These are phyloP conservation scores for Pachysolen tannophilus DNA, from an alignment of 805 yeast genomes.

Conservation along the genomic window DNA sequence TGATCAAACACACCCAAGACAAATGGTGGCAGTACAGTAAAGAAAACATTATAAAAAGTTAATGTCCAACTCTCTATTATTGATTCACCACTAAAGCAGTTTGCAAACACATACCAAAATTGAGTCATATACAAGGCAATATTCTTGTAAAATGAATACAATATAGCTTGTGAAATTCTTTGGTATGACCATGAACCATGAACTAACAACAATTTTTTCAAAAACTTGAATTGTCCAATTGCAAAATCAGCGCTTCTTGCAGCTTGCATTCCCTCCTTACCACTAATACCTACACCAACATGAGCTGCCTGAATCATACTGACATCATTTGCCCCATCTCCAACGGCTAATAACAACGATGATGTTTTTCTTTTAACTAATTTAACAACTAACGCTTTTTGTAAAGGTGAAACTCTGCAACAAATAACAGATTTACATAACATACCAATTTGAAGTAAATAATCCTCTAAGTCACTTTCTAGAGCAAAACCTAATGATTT, in stretches of 20 bases:
- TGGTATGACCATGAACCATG: slow-evolving; percentile 99
- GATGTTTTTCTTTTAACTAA: slow-evolving; percentile 80
- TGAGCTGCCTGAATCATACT: slow-evolving; percentile 99
- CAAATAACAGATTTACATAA: slow-evolving; percentile 94
- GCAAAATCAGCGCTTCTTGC: slow-evolving; percentile 97
- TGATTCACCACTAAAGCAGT: slow-evolving; percentile 92
- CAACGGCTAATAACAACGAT: slow-evolving; percentile 79
- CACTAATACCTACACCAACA: slow-evolving; percentile 98
- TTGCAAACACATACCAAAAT: slow-evolving; percentile 93
- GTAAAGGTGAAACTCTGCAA: slow-evolving; percentile 96
- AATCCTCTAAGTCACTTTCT: slow-evolving; percentile 71
- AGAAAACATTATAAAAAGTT: slow-evolving; percentile 89
- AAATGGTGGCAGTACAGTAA: slow-evolving; percentile 93
- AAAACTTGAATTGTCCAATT: slow-evolving; percentile 87
- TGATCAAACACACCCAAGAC: slow-evolving; percentile 96
- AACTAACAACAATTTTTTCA: slow-evolving; percentile 76
- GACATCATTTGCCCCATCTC: slow-evolving; percentile 99
- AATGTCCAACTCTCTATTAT: slow-evolving; percentile 97
- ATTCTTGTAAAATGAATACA: slow-evolving; percentile 93
- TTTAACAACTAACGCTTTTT: slow-evolving; percentile 92
- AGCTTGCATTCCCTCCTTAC: slow-evolving; percentile 99
- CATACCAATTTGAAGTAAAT: slow-evolving; percentile 71
- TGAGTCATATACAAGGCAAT: slow-evolving; percentile 96
- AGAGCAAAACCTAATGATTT: slow-evolving; percentile 82
- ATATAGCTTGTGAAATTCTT: slow-evolving; percentile 83